Evolutionary conservation across 2,329 filamentous ascomycete species (phyloP), one percentile per base, ranked within the genome.

Genomic region (Apiospora marii): DNA sequence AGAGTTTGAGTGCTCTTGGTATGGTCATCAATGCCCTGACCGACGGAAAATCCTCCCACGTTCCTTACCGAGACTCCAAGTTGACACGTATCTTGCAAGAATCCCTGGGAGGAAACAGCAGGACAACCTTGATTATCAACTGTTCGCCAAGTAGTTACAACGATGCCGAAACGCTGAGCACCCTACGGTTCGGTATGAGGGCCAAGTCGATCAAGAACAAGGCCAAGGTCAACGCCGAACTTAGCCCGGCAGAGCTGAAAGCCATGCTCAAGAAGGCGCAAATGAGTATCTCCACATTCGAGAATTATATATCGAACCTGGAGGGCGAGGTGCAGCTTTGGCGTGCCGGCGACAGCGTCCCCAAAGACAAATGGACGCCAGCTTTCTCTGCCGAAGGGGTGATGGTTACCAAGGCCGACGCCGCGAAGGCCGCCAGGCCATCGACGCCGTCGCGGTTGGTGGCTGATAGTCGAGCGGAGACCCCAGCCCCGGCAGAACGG

Each of bases 191-290:
- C 81, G 96, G 96, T 86, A 97, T 96, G 84, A 89, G 96, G 81
- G 96, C 96, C 72, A 99, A 99, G 87, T 94, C 94, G 0, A 99
- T 99, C 87, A 98, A 98, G 92, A 98, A 98, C 87, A 98, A 98
- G 89, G 96, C 96, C 84, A 99, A 98, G 92, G 93, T 99, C 89
- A 99, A 99, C 81, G 95, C 96, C 67, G 96, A 99, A 83, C 90
- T 99, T 79, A 98, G 96, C 79, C 96, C 96, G 67, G 91, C 95
- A 16, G 96, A 99, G 84, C 91, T 99, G 87, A 99, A 98, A 85
- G 89, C 92, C 69, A 89, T 98, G 79, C 91, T 99, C 81, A 95
- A 94, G 85, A 98, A 98, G 84, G 94, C 95, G 19, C 95, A 98
- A 83, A 91, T 90, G 70, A 95, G 98, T 82, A 92, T 96, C 76